A percentile compares a stretch with the other conserved stretches of the same genome.
Evolutionary conservation across 495 filamentous ascomycete genomes (phyloP).

Genomic region (Mytilinidion resinicola): DNA sequence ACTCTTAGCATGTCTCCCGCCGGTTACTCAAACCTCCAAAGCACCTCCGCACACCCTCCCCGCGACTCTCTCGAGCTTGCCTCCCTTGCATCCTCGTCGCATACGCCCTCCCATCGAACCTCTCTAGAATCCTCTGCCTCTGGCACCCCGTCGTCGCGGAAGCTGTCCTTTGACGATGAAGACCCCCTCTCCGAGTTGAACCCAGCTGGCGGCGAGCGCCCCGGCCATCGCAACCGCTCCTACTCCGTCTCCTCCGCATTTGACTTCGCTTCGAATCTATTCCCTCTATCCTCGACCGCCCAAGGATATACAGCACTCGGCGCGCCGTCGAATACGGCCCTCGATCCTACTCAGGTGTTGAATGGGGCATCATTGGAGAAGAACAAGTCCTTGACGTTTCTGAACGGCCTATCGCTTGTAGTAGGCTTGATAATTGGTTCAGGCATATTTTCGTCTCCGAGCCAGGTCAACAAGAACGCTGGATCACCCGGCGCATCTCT

Average conservation of each 20-base stretch:
- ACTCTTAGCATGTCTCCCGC: slow-evolving; percentile 23
- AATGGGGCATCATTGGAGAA: slow-evolving; percentile 68
- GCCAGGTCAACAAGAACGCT: slow-evolving; percentile 86
- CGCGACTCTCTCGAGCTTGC: slow-evolving; percentile 96
- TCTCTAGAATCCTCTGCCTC: slow-evolving; percentile 71
- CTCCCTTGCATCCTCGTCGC: slow-evolving; percentile 77
- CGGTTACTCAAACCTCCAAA: slow-evolving; percentile 28
- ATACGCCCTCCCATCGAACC: slow-evolving; percentile 48
- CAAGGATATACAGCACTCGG: slow-evolving; percentile 75
- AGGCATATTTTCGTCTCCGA: slow-evolving; percentile 92
- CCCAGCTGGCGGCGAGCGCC: slow-evolving; percentile 44
- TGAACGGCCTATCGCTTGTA: slow-evolving; percentile 87
- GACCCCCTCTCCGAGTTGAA: slow-evolving; percentile 62
- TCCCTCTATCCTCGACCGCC: slow-evolving; percentile 83
- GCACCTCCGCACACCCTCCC: slow-evolving; percentile 40
- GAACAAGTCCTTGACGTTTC: slow-evolving; percentile 88
- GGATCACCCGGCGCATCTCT: slow-evolving; percentile 89
- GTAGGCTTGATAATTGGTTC: slow-evolving; percentile 94
- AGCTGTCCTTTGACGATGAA: slow-evolving; percentile 79
- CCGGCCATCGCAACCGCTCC: slow-evolving; percentile 54
- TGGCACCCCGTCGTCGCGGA: slow-evolving; percentile 84
- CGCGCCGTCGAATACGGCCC: slow-evolving; percentile 49
- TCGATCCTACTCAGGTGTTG: slow-evolving; percentile 44
- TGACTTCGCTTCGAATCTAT: slow-evolving; percentile 85
- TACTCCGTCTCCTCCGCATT: slow-evolving; percentile 90